Conservation (phyloP, 352 stramenopile genomes). For the Globisporangium middletonii region DNA sequence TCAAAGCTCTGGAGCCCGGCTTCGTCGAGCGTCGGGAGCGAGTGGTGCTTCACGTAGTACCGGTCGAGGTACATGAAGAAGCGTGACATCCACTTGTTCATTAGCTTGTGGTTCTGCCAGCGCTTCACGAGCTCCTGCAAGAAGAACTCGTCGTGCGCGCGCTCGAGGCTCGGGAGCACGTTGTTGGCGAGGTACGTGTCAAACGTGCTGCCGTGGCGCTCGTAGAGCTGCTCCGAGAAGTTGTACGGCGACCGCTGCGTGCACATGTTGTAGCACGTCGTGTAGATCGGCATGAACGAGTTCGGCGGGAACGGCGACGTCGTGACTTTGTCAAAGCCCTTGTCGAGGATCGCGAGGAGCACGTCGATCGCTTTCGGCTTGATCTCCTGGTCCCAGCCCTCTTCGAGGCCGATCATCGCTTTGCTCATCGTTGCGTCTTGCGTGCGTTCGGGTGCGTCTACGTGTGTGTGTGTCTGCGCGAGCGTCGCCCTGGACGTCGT, state of each 20-base stretch:
- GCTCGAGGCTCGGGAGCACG: constrained; percentile 83
- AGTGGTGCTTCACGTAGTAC: constrained; percentile 98
- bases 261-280: constrained; percentile 99
- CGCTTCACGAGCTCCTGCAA: constrained; percentile 95
- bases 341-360: constrained; percentile 80
- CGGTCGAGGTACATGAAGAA: constrained; percentile 99
- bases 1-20: constrained; percentile 85
- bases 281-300: constrained; percentile 89
- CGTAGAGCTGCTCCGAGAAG: constrained; percentile 98
- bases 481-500: too few relatives aligned
- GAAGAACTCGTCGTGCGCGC: constrained; percentile 93
- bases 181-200: constrained; percentile 87
- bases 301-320: constrained; percentile 78
- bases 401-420: constrained; percentile 79
- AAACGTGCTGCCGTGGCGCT: constrained; percentile 92
- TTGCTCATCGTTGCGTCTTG: constrained; percentile 53
- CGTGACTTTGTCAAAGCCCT: constrained; percentile 80
- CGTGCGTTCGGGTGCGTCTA: neutral
- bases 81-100: constrained; percentile 99
- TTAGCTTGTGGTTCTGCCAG: constrained; percentile 99
- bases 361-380: constrained; percentile 88
- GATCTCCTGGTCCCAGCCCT: constrained; percentile 85
- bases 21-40: constrained; percentile 93
- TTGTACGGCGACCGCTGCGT: constrained; percentile 99
- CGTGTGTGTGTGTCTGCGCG: neutral